Evolutionary conservation across 257 asterid species (phyloP), one percentile per base, ranked within the genome.

Genomic region (Nyctanthes arbortristis): DNA sequence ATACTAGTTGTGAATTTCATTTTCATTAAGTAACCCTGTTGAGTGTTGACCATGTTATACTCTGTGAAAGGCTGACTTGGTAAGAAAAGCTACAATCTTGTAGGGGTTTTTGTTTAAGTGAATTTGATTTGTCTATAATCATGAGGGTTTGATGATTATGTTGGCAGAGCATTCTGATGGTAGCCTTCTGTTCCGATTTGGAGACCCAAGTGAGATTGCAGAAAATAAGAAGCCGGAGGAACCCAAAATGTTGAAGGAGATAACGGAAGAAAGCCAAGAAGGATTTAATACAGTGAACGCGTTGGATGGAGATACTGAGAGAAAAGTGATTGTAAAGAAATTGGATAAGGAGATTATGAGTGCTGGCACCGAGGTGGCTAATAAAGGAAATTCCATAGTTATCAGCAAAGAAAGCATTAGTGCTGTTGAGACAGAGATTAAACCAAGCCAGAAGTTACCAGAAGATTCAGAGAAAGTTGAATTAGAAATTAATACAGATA

Each of bases 91-190:
- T 69, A 13, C 9, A 32, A 52, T 25, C 35, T 28, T 33, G 33
- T 20, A 28, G 52, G 16, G 27, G 32, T 69, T 59, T 36, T 22
- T 73, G 52, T 40, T 67, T 66, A 33, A 28, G 37, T 22, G 32
- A 64, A 52, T 63, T 69, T 32, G 70, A 74, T 30, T 35, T 29
- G 69, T 75, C 60, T 75, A 40, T 61, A 76, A 72, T 75, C 18
- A 69, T 58, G 62, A 63, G 74, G 40, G 30, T 12, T 65, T 75
- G 28, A 31, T 76, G 77, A 61, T 69, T 73, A 16, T 67, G 20
- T 52, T 78, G 89, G 83, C 85, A 93, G 98, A 90, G 81, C 84
- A 79, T 78, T 67, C 84, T 29, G 98, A 93, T 78, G 97, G 96
- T 12, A 90, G 94, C 76, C 0, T 88, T 11, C 34, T 86, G 78